Percentiles rank a stretch among this genome's conserved stretches.
Conservation (phyloP, 495 filamentous ascomycete species). For the Lasiosphaeria hispida region DNA sequence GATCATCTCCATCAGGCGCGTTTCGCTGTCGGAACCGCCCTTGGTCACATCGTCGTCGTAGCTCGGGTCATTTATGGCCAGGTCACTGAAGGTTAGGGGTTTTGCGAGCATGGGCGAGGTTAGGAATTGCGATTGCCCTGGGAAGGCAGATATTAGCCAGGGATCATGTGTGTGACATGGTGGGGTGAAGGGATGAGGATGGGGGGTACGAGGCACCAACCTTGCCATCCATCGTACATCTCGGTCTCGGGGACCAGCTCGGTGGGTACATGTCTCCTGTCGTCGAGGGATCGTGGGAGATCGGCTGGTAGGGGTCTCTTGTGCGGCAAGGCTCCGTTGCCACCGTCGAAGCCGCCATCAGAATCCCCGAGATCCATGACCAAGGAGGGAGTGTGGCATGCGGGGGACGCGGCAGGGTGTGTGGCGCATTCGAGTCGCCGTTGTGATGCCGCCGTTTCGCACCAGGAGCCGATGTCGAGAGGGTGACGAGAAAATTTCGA, state of each 20-base stretch:
- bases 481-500: not conserved
- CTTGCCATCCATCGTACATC: constrained; percentile 99
- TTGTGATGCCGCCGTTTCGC: not conserved
- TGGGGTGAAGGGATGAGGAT: constrained; percentile 8
- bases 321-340: constrained; percentile 37
- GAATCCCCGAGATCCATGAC: constrained; percentile 58
- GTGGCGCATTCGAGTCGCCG: constrained; percentile 3
- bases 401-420: constrained; percentile 8
- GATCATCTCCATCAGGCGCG: constrained; percentile 90
- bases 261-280: constrained; percentile 62
- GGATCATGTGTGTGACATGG: constrained; percentile 15
- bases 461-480: not conserved
- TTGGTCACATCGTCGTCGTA: constrained; percentile 60
- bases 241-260: constrained; percentile 75
- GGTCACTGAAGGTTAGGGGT: constrained; percentile 74
- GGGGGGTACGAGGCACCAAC: constrained; percentile 45
- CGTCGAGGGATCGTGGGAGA: constrained; percentile 86
- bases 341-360: constrained; percentile 39
- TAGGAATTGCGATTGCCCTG: constrained; percentile 93
- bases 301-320: constrained; percentile 71
- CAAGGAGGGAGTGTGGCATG: constrained; percentile 21
- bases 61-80: constrained; percentile 73
- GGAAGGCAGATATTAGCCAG: constrained; percentile 23
- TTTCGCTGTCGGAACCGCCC: constrained; percentile 75
- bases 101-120: constrained; percentile 80